Conservation (phyloP, 345 rosid genomes). For the Psidium friedrichsthalianum region DNA sequence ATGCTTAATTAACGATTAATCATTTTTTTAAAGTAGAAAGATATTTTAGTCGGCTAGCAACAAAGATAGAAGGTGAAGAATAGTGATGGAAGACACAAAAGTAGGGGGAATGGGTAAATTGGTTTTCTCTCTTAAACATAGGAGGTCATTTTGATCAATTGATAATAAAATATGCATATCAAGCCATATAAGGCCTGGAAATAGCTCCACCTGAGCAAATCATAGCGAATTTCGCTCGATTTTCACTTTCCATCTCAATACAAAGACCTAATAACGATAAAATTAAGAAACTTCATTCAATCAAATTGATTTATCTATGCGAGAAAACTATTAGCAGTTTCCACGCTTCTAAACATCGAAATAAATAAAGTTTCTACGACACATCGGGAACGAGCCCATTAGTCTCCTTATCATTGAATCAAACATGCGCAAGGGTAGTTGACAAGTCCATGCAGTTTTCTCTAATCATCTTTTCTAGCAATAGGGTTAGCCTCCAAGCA, state of each 20-base stretch:
- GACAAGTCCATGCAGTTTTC: neutral
- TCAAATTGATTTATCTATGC: neutral
- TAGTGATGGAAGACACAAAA: neutral
- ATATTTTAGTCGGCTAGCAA: neutral
- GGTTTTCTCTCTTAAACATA: neutral
- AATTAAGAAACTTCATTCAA: neutral
- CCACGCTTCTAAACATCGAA: neutral
- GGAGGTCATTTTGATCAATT: neutral
- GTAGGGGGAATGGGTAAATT: neutral
- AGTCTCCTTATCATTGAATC: neutral
- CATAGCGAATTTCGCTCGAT: neutral
- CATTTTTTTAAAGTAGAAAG: neutral
- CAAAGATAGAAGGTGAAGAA: neutral
- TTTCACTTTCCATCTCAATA: neutral
- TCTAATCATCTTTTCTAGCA: neutral
- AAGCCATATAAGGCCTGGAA: neutral
- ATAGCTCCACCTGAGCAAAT: neutral
- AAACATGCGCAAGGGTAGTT: fast-evolving
- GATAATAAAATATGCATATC: neutral
- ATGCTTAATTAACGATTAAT: neutral
- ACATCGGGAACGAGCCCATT: fast-evolving
- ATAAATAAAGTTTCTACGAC: neutral
- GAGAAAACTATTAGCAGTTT: neutral
- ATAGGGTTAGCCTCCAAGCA: neutral
- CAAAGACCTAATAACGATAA: neutral